Base-by-base conservation (phyloP, 345 rosid genomes). In the Triadica sebifera region DNA sequence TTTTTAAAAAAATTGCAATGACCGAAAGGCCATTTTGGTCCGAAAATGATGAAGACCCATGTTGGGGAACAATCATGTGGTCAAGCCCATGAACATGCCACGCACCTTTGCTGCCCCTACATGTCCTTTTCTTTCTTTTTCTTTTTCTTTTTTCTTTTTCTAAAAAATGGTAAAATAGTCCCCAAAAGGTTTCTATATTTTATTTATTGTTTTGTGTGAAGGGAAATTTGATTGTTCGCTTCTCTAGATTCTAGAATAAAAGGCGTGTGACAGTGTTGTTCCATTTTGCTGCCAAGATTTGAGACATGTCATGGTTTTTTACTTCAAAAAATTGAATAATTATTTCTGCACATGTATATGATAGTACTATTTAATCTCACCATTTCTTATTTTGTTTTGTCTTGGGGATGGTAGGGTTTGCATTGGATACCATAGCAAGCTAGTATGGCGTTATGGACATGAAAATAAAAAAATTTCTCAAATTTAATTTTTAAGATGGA, bases 261-360 rank as follows among this genome's bases (percentile, higher is more conserved):
- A n/a, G 22, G 45, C 10, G 22, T n/a, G 39, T 38, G 67, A 41
- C 19, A 56, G 39, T n/a, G n/a, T n/a, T 13, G 46, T 50, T 69
- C 51, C 4, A 24, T 37, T 53, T 25, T 58, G 63, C 7, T 46
- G 46, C 37, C 70, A 74, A 38, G 43, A 65, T 3, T 15, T 10
- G 63, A 25, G 70, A 74, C 71, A 56, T 74, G 29, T 56, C 72
- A 66, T n/a, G n/a, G n/a, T n/a, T n/a, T n/a, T n/a, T n/a, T n/a
- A n/a, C n/a, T n/a, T n/a, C n/a, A n/a, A n/a, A n/a, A n/a, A n/a
- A n/a, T n/a, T n/a, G n/a, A n/a, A n/a, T n/a, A n/a, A n/a, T n/a
- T n/a, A 0, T 41, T 41, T 41, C 45, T 41, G 45, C 45, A 41
- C 45, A 41, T 41, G 6, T 41, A 41, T 41, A 41, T n/a, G n/a